Evolutionary conservation across 176 grass and related monocot species (phyloP).

Genomic region (Raddia distichophylla): DNA sequence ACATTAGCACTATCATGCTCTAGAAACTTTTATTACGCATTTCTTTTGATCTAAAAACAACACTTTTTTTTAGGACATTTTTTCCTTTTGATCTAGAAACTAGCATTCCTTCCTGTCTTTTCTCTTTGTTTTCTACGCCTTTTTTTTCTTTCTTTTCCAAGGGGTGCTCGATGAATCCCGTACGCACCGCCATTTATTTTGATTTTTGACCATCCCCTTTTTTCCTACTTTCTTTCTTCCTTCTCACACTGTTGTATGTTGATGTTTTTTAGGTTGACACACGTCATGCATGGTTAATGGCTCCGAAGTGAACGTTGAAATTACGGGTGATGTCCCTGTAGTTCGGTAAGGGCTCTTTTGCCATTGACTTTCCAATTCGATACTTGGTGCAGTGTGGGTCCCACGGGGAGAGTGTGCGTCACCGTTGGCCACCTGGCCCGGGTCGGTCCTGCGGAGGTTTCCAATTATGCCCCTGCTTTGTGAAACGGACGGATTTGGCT

Average conservation of each 20-base stretch:
- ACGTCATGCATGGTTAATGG: background rate
- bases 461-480: slow-evolving; percentile 14
- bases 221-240: background rate
- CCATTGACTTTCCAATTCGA: slow-evolving; percentile 12
- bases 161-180: slow-evolving; percentile 17
- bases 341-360: background rate
- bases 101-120: background rate
- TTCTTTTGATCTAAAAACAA: too few relatives aligned
- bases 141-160: background rate
- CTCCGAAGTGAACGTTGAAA: background rate
- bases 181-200: background rate
- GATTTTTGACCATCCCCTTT: too few relatives aligned
- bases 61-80: background rate
- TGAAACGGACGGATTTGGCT: background rate
- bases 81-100: background rate
- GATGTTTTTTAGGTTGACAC: slow-evolving; percentile 21
- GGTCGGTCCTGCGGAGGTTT: background rate
- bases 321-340: background rate
- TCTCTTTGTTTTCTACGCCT: background rate
- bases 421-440: background rate
- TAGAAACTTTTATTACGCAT: background rate
- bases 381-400: background rate
- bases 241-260: background rate
- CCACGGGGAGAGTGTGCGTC: background rate
- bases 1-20: background rate